A percentile compares a stretch with the other conserved stretches of the same genome.
Evolutionary conservation across 495 filamentous ascomycete genomes (phyloP).

Genomic region (Penicillium alfredii): DNA sequence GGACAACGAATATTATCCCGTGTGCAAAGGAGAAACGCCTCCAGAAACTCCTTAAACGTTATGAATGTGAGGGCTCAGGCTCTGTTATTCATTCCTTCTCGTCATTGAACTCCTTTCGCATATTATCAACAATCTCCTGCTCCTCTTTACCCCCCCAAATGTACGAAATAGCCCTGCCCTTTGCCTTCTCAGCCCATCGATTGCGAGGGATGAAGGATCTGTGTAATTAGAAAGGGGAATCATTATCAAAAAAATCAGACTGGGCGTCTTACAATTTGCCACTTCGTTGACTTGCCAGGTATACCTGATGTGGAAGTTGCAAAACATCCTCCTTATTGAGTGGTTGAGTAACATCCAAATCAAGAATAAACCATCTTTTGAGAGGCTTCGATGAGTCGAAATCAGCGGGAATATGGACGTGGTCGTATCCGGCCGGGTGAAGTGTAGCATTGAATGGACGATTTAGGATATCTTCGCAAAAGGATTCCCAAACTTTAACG

Average conservation of each 20-base stretch:
- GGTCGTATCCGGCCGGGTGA: slow-evolving; percentile 16
- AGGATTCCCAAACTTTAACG: slow-evolving; percentile 12
- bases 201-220: slow-evolving; percentile 18
- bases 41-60: slow-evolving; percentile 17
- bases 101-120: slow-evolving; percentile 1
- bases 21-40: slow-evolving; percentile 16
- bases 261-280: slow-evolving; percentile 15
- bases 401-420: slow-evolving; percentile 22
- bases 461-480: slow-evolving; percentile 11
- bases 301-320: slow-evolving; percentile 19
- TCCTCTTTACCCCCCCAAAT: slow-evolving; percentile 17
- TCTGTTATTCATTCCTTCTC: neutral
- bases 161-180: slow-evolving; percentile 12
- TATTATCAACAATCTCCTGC: slow-evolving; percentile 8
- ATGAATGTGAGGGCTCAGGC: too few species aligned
- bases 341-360: slow-evolving; percentile 14
- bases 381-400: slow-evolving; percentile 17
- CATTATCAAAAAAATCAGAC: neutral
- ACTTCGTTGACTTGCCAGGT: slow-evolving; percentile 17
- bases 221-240: slow-evolving; percentile 1
- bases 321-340: slow-evolving; percentile 10
- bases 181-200: slow-evolving; percentile 15
- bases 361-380: slow-evolving; percentile 23
- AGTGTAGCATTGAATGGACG: slow-evolving; percentile 12
- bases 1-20: slow-evolving; percentile 13